Evolutionary conservation across 1,284 basidiomycete genomes (phyloP).

Genomic region (Cystobasidium pallidum): DNA sequence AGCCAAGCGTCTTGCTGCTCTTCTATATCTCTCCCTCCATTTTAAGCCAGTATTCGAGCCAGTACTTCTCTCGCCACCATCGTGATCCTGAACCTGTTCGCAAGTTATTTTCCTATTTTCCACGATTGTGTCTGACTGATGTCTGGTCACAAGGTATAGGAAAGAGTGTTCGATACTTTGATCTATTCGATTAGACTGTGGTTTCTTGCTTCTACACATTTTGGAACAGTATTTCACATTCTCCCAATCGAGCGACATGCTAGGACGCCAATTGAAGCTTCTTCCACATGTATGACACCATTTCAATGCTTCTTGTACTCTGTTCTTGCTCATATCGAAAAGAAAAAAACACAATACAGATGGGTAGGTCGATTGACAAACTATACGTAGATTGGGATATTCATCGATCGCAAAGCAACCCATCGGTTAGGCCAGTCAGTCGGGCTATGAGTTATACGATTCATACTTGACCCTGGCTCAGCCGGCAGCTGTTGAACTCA

Average conservation of each 20-base stretch:
- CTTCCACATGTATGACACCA: constrained; percentile 41
- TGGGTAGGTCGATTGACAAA: no score
- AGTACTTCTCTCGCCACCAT: constrained; percentile 13
- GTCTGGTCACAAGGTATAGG: neutral
- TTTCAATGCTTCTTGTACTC: constrained; percentile 2
- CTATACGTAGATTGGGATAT: no score
- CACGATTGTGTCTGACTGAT: neutral
- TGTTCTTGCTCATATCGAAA: neutral
- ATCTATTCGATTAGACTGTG: constrained; percentile 26
- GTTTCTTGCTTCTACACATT: constrained; percentile 28
- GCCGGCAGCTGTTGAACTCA: no score
- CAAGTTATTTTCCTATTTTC: constrained; percentile 20
- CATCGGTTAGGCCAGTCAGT: neutral
- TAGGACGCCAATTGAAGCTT: constrained; percentile 38
- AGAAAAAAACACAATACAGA: no score
- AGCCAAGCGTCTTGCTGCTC: constrained; percentile 42
- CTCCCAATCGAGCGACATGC: constrained; percentile 25
- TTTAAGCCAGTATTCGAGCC: neutral
- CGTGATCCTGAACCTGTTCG: constrained; percentile 36
- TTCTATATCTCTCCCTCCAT: constrained; percentile 38
- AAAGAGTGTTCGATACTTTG: constrained; percentile 29
- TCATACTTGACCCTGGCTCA: no score
- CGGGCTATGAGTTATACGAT: no score
- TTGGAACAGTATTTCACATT: constrained; percentile 35
- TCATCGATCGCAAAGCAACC: neutral